Evolutionary conservation across 148 eudicot species (phyloP), one percentile per base, ranked within the genome.

Genomic region (Vaccinium darrowii): DNA sequence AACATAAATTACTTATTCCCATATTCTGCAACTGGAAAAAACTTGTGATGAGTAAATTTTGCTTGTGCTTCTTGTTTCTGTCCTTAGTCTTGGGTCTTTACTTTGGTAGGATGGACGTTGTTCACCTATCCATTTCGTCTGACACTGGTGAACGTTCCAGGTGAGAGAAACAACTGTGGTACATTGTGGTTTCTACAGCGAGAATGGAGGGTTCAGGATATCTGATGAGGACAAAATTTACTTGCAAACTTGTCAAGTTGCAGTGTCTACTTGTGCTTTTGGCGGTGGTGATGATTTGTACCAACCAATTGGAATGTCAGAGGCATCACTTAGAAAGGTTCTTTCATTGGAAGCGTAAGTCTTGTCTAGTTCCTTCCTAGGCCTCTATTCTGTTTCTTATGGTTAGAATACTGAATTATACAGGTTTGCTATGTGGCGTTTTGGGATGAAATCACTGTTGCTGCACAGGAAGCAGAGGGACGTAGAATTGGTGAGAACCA

Each of bases 241-340:
- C 88, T 87, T 97, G 95, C 78, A 87, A 80, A 93, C 90, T 36
- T 97, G 99, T 92, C 88, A 93, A 88, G 94, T 88, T 80, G 99
- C 93, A 63, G 95, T 97, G 53, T 97, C 99, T 82, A 97, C 99
- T 81, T 97, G 99, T 94, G 93, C 99, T 81, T 97, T 97, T 90
- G 99, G 99, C 30, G 99, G 99, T 73, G 99, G 99, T 72, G 99
- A 97, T 89, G 91, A 97, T 91, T 97, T 97, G 71, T 97, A 97
- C 91, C 99, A 97, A 87, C 99, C 99, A 76, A 97, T 97, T 81
- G 99, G 99, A 81, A 93, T 97, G 98, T 89, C 98, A 72, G 93
- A 91, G 67, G 82, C 92, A 80, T 95, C 99, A 73, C 88, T 94
- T 84, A 77, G 85, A 60, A 94, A 93, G 96, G 99, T 97, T 80